Evolutionary conservation across 2,329 filamentous ascomycete species (phyloP).

Genomic region (Coniochaeta sp.): DNA sequence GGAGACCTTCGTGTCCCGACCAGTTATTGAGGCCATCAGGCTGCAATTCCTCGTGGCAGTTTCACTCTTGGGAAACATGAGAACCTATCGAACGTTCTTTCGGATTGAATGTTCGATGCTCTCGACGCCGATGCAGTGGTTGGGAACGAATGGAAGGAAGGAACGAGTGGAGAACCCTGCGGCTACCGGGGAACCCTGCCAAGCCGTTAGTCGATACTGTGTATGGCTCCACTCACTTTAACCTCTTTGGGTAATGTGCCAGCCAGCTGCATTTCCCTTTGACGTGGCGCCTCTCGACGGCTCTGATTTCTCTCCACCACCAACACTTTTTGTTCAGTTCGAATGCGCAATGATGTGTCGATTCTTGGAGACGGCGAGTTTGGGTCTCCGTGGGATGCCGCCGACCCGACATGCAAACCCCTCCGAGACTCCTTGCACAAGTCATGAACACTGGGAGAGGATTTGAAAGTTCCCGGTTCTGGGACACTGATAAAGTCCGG

Average conservation of each 20-base stretch:
- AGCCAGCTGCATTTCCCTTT: neutral
- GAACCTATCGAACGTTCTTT: neutral
- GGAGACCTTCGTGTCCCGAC: neutral
- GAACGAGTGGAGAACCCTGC: neutral
- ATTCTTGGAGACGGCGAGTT: neutral
- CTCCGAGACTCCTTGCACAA: neutral
- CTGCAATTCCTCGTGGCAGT: conserved; percentile 1
- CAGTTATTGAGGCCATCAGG: neutral
- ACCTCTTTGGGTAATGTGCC: neutral
- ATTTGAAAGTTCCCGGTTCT: neutral
- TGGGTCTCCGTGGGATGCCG: neutral
- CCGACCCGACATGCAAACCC: neutral
- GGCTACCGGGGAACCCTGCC: neutral
- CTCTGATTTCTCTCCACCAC: neutral
- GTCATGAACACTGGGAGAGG: neutral
- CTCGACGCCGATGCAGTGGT: neutral
- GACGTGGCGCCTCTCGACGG: conserved; percentile 1
- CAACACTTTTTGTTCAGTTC: neutral
- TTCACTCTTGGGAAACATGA: neutral
- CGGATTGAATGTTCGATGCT: neutral
- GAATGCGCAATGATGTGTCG: neutral
- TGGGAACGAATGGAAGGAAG: too few relatives aligned
- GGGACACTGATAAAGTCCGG: neutral
- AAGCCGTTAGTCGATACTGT: neutral
- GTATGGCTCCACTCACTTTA: neutral